Percentiles rank a stretch among this genome's conserved stretches.
phyloP scores from a whole-genome alignment of 306 rosid species.

The Dalbergia oliveri region DNA sequence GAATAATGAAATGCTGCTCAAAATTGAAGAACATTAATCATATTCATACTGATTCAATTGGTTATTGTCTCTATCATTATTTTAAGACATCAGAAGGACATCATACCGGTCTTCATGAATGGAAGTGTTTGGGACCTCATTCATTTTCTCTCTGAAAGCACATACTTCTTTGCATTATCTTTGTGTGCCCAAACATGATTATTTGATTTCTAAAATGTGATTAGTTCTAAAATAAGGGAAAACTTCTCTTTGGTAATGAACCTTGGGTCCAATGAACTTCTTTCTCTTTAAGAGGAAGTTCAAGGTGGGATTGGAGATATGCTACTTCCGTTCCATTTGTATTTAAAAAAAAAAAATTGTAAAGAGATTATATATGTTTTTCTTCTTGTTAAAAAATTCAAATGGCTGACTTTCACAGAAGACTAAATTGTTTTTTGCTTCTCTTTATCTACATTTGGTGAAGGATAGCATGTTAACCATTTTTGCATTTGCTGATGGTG shows the following conservation, averaged over 20 bases:
- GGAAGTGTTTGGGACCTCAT: neutral
- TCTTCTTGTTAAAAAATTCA: too few species aligned
- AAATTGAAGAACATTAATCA: constrained; percentile 2
- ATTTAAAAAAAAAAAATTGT: constrained; percentile 6
- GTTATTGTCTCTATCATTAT: too few species aligned
- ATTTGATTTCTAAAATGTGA: constrained; percentile 5
- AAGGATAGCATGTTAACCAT: constrained; percentile 20
- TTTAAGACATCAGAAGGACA: neutral
- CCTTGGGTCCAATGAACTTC: too few species aligned
- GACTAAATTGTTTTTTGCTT: constrained; percentile 7
- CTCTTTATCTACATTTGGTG: neutral
- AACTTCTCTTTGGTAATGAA: neutral
- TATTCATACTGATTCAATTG: neutral
- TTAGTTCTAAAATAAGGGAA: neutral
- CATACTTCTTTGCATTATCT: constrained; percentile 6
- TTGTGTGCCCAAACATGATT: neutral
- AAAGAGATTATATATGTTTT: too few species aligned
- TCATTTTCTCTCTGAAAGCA: constrained; percentile 3
- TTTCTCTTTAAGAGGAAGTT: too few species aligned
- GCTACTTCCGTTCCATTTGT: neutral
- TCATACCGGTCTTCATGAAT: constrained; percentile 8
- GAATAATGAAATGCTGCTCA: constrained; percentile 12
- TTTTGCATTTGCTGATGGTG: constrained; percentile 24
- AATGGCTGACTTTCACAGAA: too few species aligned
- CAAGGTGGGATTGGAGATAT: too few species aligned